Conservation (phyloP, 2,329 filamentous ascomycete genomes). For the Helotiales sp. region DNA sequence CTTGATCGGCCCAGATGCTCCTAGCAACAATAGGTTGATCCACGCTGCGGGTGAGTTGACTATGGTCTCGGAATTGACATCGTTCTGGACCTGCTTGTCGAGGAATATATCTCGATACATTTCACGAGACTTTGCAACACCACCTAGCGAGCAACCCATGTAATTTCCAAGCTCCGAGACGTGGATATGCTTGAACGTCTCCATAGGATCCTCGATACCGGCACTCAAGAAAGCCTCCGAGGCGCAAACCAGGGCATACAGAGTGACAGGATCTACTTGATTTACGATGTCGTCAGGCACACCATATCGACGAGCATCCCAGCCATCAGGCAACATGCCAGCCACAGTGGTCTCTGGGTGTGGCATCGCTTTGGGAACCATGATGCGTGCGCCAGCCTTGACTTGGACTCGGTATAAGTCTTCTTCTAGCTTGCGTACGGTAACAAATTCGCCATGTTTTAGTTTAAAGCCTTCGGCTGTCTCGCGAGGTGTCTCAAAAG, state of each 20-base stretch:
- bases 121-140: constrained; percentile 79
- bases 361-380: constrained; percentile 91
- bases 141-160: constrained; percentile 94
- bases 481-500: constrained; percentile 93
- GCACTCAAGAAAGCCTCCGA: constrained; percentile 83
- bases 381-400: constrained; percentile 87
- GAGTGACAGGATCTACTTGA: constrained; percentile 90
- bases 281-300: constrained; percentile 94
- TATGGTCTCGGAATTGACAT: constrained; percentile 98
- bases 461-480: constrained; percentile 94
- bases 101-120: constrained; percentile 97
- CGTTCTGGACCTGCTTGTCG: constrained; percentile 93
- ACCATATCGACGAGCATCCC: constrained; percentile 92
- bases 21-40: constrained; percentile 97
- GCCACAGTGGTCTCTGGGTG: constrained; percentile 95
- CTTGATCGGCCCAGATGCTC: constrained; percentile 94
- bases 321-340: constrained; percentile 91
- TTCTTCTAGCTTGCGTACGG: constrained; percentile 80
- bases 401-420: constrained; percentile 90
- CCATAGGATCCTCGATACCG: constrained; percentile 95
- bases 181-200: constrained; percentile 99
- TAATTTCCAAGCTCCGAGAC: constrained; percentile 96
- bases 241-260: constrained; percentile 89
- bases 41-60: constrained; percentile 98
- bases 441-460: constrained; percentile 92